Base-by-base conservation (phyloP, 2,329 filamentous ascomycete species). In the Onygenales sp. region DNA sequence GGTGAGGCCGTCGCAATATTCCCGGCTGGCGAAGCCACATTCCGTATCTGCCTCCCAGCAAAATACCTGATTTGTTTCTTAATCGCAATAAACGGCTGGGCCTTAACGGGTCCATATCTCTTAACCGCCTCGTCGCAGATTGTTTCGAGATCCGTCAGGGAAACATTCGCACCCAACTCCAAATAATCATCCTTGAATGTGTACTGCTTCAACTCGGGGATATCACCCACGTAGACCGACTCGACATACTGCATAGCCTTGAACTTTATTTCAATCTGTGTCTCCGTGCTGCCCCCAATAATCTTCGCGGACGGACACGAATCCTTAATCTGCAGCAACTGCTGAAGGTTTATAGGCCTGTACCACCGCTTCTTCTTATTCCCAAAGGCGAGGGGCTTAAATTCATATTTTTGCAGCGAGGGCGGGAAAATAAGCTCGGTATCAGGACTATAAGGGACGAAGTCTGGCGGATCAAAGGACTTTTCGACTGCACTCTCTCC, bases 221-320 rank as follows among this genome's bases (percentile, higher is more conserved):
- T 95, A 63, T 98, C 93, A 9, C 92, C 91, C 8, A 97, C 87
- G 60, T 86, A 97, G 0, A 98, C 87, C 0, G 91, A 96, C 1
- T 88, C 83, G 3, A 86, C 85, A 66, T 97, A 97, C 62, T 90
- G 81, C 76, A 95, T 82, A 1, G 86, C 89, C 74, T 97, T 97
- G 80, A 98, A 97, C 71, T 95, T 96, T 73, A 94, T 87, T 71
- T 98, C 93, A 56, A 98, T 97, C 70, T 97, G 93, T 0, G 92
- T 97, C 70, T 98, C 93, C 2, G 91, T 95, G 67, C 90, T 95
- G 56, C 93, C 93, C 49, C 90, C 92, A 56, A 98, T 95, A 56
- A 98, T 83, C 70, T 97, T 98, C 4, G 92, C 89, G 31, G 85
- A 83, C 0, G 92, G 92, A 60, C 89, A 85, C 0, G 81, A 83